Conservation (phyloP, 495 filamentous ascomycete species). For the Jackrogersella multiformis region DNA sequence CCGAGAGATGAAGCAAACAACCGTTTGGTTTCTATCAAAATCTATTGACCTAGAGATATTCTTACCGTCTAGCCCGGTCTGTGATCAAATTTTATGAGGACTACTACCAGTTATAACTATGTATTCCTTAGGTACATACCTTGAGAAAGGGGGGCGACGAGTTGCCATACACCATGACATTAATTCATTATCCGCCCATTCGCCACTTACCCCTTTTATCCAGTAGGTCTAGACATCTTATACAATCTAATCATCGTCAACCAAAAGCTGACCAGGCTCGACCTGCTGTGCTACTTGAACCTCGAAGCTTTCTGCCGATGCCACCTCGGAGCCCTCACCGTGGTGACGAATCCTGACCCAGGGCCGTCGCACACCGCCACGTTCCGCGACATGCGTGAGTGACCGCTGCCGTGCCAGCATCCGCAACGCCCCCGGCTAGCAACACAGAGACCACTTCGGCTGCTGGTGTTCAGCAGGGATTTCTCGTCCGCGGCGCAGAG, state of each 20-base stretch:
- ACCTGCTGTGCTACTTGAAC: neutral
- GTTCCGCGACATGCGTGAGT: neutral
- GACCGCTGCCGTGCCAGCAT: neutral
- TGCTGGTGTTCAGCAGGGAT: neutral
- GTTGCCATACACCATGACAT: too few species aligned
- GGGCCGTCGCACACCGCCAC: neutral
- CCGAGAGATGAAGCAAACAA: too few species aligned
- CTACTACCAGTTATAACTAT: too few species aligned
- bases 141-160: too few species aligned
- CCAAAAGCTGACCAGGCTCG: too few species aligned
- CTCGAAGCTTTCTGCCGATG: neutral
- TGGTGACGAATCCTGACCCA: slow-evolving; percentile 13
- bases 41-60: too few species aligned
- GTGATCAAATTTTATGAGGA: too few species aligned
- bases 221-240: neutral
- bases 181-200: too few species aligned
- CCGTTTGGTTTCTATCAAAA: too few species aligned
- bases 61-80: too few species aligned
- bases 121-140: too few species aligned
- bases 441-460: neutral
- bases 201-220: too few species aligned
- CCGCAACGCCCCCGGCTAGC: neutral
- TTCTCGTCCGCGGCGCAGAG: neutral
- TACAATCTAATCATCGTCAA: neutral
- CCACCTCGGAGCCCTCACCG: neutral